Evolutionary conservation across 1,284 basidiomycete genomes (phyloP).

Genomic region (Dichomitus squalens): DNA sequence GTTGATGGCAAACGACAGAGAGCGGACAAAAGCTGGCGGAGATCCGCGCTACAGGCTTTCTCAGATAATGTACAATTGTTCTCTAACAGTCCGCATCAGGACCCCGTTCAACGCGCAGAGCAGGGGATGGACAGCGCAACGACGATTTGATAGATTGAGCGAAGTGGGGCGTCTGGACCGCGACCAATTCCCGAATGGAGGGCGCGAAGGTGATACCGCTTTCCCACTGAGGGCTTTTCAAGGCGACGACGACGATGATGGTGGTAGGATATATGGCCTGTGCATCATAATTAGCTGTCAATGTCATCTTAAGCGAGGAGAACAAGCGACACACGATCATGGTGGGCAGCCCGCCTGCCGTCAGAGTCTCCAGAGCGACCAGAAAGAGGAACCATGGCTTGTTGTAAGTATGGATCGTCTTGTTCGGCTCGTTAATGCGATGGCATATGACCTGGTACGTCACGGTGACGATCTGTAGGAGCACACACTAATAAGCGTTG

Average conservation of each 20-base stretch:
- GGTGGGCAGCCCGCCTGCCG: background rate
- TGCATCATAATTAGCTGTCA: background rate
- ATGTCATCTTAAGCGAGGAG: background rate
- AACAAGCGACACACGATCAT: background rate
- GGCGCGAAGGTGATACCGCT: no score
- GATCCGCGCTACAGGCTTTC: no score
- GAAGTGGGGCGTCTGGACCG: no score
- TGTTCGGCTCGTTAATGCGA: background rate
- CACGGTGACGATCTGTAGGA: background rate
- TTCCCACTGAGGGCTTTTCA: background rate
- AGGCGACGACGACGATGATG: background rate
- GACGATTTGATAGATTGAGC: no score
- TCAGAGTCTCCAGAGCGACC: background rate
- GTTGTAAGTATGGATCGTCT: background rate
- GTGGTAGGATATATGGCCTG: constrained; percentile 1
- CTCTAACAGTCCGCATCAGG: no score
- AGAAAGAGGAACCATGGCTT: background rate
- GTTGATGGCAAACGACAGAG: background rate
- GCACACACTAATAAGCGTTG: background rate
- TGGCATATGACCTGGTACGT: background rate
- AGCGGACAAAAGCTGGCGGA: no score
- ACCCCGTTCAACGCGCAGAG: no score
- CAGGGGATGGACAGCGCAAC: no score
- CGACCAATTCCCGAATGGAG: no score
- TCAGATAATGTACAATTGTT: no score